These are phyloP conservation scores for Umbelopsis sp. DNA, from an alignment of 192 early-diverging fungal genomes.

Conservation along the genomic window DNA sequence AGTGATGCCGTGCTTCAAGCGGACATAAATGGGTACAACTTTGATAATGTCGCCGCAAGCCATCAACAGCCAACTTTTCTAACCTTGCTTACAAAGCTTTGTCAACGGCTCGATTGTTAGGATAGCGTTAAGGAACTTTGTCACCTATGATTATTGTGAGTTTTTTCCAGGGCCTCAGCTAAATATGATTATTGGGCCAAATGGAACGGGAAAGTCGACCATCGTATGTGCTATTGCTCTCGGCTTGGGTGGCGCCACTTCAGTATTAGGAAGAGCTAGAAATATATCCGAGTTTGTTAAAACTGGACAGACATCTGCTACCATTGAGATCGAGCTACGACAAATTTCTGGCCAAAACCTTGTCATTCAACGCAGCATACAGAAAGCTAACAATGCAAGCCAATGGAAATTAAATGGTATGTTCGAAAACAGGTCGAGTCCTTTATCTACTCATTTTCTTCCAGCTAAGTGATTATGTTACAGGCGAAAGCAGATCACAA, in stretches of 20 bases:
- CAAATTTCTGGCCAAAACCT: slow-evolving; percentile 39
- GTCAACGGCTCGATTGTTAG: slow-evolving; percentile 72
- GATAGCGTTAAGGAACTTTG: slow-evolving; percentile 84
- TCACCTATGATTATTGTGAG: slow-evolving; percentile 91
- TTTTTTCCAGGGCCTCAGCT: slow-evolving; percentile 89
- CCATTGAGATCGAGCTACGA: slow-evolving; percentile 88
- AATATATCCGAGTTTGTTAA: slow-evolving; percentile 93
- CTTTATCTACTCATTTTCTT: slow-evolving; percentile 7
- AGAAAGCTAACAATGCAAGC: slow-evolving; percentile 65
- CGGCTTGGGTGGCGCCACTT: slow-evolving; percentile 83
- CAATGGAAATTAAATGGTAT: slow-evolving; percentile 85
- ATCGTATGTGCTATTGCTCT: slow-evolving; percentile 95
- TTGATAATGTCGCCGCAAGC: neutral
- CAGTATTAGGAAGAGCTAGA: slow-evolving; percentile 82
- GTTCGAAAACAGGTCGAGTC: neutral
- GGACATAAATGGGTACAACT: neutral
- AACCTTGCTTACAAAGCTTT: slow-evolving; percentile 36
- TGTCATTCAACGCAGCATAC: slow-evolving; percentile 63
- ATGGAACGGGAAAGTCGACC: slow-evolving; percentile 95
- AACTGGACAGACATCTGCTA: slow-evolving; percentile 76
- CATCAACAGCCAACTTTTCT: too few species aligned
- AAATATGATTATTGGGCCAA: slow-evolving; percentile 98
- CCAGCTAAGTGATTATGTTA: neutral
- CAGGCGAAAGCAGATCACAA: slow-evolving; percentile 61
- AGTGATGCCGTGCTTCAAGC: neutral